These are phyloP conservation scores for Ophiostoma triangulosporum DNA, from an alignment of 2,329 filamentous ascomycete genomes.

Conservation along the genomic window DNA sequence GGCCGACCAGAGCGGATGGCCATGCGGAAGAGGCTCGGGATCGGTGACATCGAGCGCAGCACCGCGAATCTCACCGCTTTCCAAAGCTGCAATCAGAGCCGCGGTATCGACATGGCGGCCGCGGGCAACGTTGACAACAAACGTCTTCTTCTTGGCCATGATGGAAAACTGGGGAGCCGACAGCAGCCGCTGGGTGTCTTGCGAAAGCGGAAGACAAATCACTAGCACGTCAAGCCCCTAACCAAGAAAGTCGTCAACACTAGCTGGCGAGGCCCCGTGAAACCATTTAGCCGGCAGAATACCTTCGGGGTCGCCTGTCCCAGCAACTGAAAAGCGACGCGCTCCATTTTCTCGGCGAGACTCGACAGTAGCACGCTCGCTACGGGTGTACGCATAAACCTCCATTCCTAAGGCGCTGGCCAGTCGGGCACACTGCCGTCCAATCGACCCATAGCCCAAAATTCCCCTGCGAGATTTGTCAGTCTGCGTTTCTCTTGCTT, in stretches of 20 bases:
- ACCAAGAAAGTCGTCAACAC: slow-evolving; percentile 34
- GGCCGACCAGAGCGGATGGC: slow-evolving; percentile 47
- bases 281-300: slow-evolving; percentile 28
- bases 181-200: slow-evolving; percentile 33
- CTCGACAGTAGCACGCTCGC: slow-evolving; percentile 34
- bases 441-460: slow-evolving; percentile 32
- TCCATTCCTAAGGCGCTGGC: slow-evolving; percentile 49
- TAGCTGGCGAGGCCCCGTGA: slow-evolving; percentile 26
- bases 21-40: slow-evolving; percentile 48
- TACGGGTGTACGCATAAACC: slow-evolving; percentile 55
- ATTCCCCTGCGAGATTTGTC: slow-evolving; percentile 19
- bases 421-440: slow-evolving; percentile 32
- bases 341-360: slow-evolving; percentile 35
- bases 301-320: slow-evolving; percentile 36
- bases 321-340: slow-evolving; percentile 48
- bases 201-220: slow-evolving; percentile 36
- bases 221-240: slow-evolving; percentile 39
- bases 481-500: neutral
- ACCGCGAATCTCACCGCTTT: slow-evolving; percentile 23
- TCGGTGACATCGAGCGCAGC: slow-evolving; percentile 55
- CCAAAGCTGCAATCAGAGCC: slow-evolving; percentile 28
- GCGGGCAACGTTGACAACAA: slow-evolving; percentile 55
- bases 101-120: slow-evolving; percentile 36
- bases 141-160: slow-evolving; percentile 25
- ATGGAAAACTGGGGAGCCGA: slow-evolving; percentile 33